phyloP scores from a whole-genome alignment of 2,329 filamentous ascomycete species.

The Pyricularia sp. region DNA sequence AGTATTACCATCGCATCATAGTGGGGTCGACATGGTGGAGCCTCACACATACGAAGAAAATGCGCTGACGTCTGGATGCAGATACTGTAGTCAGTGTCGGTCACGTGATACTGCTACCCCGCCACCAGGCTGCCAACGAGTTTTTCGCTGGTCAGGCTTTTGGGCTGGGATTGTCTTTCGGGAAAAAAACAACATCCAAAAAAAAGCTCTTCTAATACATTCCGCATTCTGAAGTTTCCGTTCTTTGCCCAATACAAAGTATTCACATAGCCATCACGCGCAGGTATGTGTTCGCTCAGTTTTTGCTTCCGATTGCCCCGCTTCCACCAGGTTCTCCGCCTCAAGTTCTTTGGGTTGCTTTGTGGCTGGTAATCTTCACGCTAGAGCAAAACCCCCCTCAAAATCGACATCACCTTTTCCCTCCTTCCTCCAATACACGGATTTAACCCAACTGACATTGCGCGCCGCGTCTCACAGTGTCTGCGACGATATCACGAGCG shows the following conservation, averaged over 20 bases:
- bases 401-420: not conserved
- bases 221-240: not conserved
- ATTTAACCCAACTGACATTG: not conserved
- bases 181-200: not conserved
- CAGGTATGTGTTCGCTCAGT: not conserved
- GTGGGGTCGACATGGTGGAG: not conserved
- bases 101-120: constrained; percentile 3
- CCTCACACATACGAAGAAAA: not conserved
- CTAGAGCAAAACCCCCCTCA: not conserved
- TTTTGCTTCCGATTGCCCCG: not conserved
- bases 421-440: constrained; percentile 15
- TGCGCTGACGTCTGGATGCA: not conserved
- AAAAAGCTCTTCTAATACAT: not conserved
- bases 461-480: not conserved
- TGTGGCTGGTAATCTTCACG: not conserved
- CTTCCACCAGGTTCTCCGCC: not conserved
- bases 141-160: constrained; percentile 4
- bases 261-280: not conserved
- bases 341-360: not conserved
- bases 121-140: constrained; percentile 2
- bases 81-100: not conserved
- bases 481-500: not conserved
- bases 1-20: not conserved
- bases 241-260: not conserved
- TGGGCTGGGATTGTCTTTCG: constrained; percentile 1